A percentile compares a stretch with the other conserved stretches of the same genome.
These are phyloP conservation scores for Acer campestre DNA, from an alignment of 345 rosid genomes.

Conservation along the genomic window DNA sequence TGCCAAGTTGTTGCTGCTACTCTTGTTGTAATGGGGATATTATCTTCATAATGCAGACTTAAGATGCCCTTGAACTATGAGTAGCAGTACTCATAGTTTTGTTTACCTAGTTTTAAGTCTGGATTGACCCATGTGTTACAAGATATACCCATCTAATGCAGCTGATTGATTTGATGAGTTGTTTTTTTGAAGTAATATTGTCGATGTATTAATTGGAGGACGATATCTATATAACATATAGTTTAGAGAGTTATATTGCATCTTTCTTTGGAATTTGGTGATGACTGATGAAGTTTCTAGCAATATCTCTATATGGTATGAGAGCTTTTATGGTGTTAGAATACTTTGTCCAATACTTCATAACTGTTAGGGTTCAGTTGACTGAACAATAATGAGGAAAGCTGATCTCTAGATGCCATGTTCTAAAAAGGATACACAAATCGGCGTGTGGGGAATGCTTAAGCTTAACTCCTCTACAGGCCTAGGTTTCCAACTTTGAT, in stretches of 20 bases:
- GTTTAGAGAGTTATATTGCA: background rate
- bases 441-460: too few species aligned
- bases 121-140: background rate
- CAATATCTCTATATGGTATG: too few species aligned
- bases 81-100: background rate
- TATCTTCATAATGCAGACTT: slow-evolving; percentile 1
- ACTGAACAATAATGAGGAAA: too few species aligned
- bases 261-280: background rate
- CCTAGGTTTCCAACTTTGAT: too few species aligned
- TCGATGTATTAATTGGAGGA: background rate
- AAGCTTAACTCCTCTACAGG: too few species aligned
- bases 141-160: background rate
- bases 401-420: too few species aligned
- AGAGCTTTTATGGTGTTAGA: too few species aligned
- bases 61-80: background rate
- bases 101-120: too few species aligned
- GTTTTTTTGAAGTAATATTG: background rate
- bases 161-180: background rate
- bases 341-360: too few species aligned
- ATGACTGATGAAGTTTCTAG: background rate
- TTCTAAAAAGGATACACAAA: too few species aligned
- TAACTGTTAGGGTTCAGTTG: too few species aligned
- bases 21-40: background rate
- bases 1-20: too few species aligned
- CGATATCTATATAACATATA: background rate